Base-by-base conservation (phyloP, 2,329 filamentous ascomycete genomes). In the Cordyceps cateniannulata region DNA sequence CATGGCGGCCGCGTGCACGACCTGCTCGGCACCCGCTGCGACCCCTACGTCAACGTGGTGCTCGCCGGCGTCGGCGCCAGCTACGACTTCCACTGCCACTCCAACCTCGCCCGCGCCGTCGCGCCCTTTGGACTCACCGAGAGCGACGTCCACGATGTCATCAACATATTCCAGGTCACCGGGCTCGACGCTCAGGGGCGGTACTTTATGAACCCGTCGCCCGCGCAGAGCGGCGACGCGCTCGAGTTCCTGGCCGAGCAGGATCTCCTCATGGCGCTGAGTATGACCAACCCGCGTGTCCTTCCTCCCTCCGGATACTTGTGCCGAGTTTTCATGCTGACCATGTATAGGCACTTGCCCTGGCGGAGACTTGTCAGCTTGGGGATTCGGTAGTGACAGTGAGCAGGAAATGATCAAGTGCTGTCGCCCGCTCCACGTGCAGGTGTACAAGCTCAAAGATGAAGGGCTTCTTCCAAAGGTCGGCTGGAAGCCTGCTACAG, bases 131-230 rank as follows among this genome's bases (percentile, higher is more conserved):
- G 89, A 0, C 71, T 95, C 47, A 81, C 78, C 5, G 91, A 95
- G 73, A 77, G 78, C 32, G 90, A 95, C 69, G 85, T 95, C 1
- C 91, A 96, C 68, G 90, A 96, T 70, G 90, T 96, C 0, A 79
- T 96, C 59, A 96, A 96, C 68, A 79, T 96, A 3, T 95, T 96
- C 70, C 91, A 96, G 71, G 89, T 93, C 7, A 95, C 91, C 0
- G 90, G 90, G 0, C 70, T 95, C 51, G 87, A 95, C 67, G 78
- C 82, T 58, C 69, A 87, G 62, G 90, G 89, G 0, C 81, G 85
- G 57, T 93, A 93, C 66, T 93, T 90, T 63, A 96, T 96, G 81
- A 85, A 80, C 61, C 80, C 84, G 0, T 83, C 79, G 61, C 84
- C 84, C 0, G 84, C 84, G 0, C 70, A 75, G 59, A 66, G 72